Conservation (phyloP, 345 rosid genomes). For the Populus pruinosa region DNA sequence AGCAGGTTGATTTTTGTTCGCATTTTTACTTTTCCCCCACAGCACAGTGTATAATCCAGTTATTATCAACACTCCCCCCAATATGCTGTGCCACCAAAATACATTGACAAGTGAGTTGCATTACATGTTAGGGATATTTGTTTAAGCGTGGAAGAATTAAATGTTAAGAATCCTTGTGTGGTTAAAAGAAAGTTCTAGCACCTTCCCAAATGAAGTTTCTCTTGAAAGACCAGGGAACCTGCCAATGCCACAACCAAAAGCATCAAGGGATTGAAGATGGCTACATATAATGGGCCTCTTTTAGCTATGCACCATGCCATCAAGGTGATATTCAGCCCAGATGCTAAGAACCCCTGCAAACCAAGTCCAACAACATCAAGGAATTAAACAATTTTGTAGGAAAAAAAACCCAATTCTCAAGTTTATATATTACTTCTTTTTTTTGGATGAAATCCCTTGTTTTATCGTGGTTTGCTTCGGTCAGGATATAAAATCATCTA, state of each 20-base stretch:
- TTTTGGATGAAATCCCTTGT: no score
- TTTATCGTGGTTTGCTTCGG: no score
- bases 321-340: conserved; percentile 32
- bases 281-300: conserved; percentile 47
- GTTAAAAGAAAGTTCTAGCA: conserved; percentile 1
- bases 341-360: conserved; percentile 25
- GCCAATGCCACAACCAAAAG: conserved; percentile 43
- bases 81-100: background rate
- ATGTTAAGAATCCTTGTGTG: no score
- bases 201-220: conserved; percentile 50
- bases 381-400: no score
- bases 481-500: background rate
- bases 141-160: no score
- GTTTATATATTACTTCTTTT: no score
- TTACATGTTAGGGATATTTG: background rate
- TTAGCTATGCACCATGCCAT: conserved; percentile 38
- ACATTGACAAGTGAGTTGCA: background rate
- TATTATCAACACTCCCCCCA: conserved; percentile 13
- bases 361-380: no score
- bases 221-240: conserved; percentile 39
- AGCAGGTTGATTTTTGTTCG: background rate
- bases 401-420: no score
- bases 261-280: conserved; percentile 42
- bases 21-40: conserved; percentile 17
- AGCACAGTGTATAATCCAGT: conserved; percentile 21